Evolutionary conservation across 192 early-diverging fungal species (phyloP).

Genomic region (Coemansia brasiliensis): DNA sequence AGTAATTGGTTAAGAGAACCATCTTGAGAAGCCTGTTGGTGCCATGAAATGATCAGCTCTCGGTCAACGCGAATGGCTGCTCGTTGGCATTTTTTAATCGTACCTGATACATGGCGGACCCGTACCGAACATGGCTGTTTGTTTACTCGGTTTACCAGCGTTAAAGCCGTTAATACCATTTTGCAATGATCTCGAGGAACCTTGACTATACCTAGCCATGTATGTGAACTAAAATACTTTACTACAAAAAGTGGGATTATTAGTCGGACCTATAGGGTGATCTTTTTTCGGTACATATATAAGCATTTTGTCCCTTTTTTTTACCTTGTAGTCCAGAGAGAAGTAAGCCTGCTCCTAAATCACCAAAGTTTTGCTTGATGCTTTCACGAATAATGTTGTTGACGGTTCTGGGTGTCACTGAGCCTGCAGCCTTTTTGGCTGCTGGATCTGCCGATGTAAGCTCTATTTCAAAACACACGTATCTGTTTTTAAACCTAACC

Average conservation of each 20-base stretch:
- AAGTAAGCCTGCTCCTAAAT: constrained; percentile 30
- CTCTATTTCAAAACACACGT: constrained; percentile 47
- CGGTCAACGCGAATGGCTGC: constrained; percentile 36
- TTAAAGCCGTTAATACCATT: constrained; percentile 34
- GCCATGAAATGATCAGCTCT: constrained; percentile 34
- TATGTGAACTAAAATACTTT: constrained; percentile 37
- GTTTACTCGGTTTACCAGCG: constrained; percentile 18
- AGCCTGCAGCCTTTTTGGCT: not conserved
- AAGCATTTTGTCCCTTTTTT: no score
- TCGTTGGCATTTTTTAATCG: constrained; percentile 50
- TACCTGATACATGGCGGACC: constrained; percentile 43
- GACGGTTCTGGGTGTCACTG: constrained; percentile 9
- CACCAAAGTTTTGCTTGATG: constrained; percentile 41
- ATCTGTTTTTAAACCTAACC: constrained; percentile 53
- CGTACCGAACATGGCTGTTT: constrained; percentile 26
- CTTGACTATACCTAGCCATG: constrained; percentile 35
- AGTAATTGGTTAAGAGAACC: constrained; percentile 20
- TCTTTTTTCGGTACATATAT: not conserved
- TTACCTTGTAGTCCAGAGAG: constrained; percentile 34
- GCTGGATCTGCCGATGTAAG: not conserved
- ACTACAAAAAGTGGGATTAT: constrained; percentile 8
- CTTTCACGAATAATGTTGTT: constrained; percentile 31
- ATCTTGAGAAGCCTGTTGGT: constrained; percentile 19
- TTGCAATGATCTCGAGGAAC: constrained; percentile 49
- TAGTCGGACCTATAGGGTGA: not conserved